Percentiles rank a stretch among this genome's conserved stretches.
Evolutionary conservation across 805 yeast genomes (phyloP).

Genomic region (Starmerella stigmatis): DNA sequence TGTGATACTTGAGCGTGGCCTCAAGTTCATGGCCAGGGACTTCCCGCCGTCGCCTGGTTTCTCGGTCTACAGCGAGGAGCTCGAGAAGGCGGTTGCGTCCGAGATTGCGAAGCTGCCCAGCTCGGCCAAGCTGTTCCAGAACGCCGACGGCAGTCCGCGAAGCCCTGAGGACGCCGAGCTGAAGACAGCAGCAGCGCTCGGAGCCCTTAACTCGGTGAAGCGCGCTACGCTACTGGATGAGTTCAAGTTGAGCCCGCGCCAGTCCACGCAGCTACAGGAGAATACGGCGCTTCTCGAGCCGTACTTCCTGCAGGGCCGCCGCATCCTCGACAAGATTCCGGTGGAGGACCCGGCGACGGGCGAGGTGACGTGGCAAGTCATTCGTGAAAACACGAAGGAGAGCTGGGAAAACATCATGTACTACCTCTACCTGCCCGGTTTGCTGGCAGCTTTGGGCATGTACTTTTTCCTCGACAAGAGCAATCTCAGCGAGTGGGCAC

Average conservation of each 20-base stretch:
- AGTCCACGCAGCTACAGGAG: constrained; percentile 45
- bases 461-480: constrained; percentile 43
- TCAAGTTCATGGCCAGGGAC: constrained; percentile 24
- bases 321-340: constrained; percentile 73
- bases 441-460: constrained; percentile 45
- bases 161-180: constrained; percentile 60
- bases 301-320: constrained; percentile 44
- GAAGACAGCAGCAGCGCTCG: constrained; percentile 61
- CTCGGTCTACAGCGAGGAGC: constrained; percentile 37
- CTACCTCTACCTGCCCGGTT: constrained; percentile 61
- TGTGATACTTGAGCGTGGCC: constrained; percentile 16
- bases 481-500: constrained; percentile 64
- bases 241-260: constrained; percentile 41
- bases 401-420: constrained; percentile 77
- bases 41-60: constrained; percentile 33
- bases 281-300: constrained; percentile 52
- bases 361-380: constrained; percentile 64
- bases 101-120: constrained; percentile 53
- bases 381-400: constrained; percentile 64
- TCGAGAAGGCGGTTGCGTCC: constrained; percentile 34
- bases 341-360: constrained; percentile 71
- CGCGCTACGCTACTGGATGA: constrained; percentile 42
- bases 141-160: constrained; percentile 65
- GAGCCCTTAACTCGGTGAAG: constrained; percentile 47
- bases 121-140: constrained; percentile 55